These are phyloP conservation scores for Penicillium frequentans DNA, from an alignment of 2,329 filamentous ascomycete species.

Conservation along the genomic window DNA sequence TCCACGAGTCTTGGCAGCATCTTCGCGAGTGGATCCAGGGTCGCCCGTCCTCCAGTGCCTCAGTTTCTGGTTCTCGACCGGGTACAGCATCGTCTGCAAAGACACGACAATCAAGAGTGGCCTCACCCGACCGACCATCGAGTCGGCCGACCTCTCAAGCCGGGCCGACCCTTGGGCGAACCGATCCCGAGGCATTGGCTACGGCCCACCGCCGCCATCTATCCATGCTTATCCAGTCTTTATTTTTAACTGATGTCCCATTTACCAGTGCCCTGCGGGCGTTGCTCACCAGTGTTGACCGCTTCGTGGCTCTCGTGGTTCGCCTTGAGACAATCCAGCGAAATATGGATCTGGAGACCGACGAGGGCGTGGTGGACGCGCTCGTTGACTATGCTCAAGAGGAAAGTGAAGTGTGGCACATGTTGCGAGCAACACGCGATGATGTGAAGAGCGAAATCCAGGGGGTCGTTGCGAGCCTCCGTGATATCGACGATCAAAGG, in stretches of 20 bases:
- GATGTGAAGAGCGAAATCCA: conserved; percentile 68
- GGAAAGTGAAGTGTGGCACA: conserved; percentile 65
- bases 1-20: conserved; percentile 75
- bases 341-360: conserved; percentile 75
- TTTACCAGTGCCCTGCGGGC: conserved; percentile 42
- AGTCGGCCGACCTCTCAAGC: conserved; percentile 10
- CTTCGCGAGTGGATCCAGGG: conserved; percentile 73
- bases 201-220: conserved; percentile 79
- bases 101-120: conserved; percentile 7
- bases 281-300: conserved; percentile 64
- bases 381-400: conserved; percentile 71
- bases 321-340: conserved; percentile 76
- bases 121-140: conserved; percentile 1
- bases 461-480: conserved; percentile 56
- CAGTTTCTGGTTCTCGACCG: conserved; percentile 36
- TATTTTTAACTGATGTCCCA: conserved; percentile 44
- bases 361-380: conserved; percentile 77
- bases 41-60: conserved; percentile 30
- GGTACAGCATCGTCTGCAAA: conserved; percentile 37
- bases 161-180: conserved; percentile 41
- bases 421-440: conserved; percentile 64
- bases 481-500: conserved; percentile 61
- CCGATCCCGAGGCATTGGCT: conserved; percentile 83
- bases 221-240: conserved; percentile 55
- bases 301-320: conserved; percentile 72